Evolutionary conservation across 2,329 filamentous ascomycete species (phyloP), one percentile per base, ranked within the genome.

Genomic region (Fusarium proliferatum): DNA sequence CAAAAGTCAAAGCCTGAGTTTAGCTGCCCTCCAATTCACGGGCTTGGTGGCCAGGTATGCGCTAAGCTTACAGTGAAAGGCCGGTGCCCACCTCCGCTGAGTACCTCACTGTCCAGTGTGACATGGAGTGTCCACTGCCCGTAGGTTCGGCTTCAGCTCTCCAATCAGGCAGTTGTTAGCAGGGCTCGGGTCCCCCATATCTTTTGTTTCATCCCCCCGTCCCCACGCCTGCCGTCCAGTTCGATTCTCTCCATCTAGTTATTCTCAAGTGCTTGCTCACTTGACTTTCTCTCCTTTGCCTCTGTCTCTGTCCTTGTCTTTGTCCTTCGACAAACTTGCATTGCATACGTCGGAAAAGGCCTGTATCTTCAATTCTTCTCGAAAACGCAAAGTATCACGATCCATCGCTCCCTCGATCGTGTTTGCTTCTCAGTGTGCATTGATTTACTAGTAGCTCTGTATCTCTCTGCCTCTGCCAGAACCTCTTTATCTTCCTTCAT

Each of bases 121-220:
- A 30, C 30, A 30, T 30, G 28, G 28, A 10, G 30, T 30, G 30
- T 30, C 16, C 48, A 46, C 46, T 51, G n/a, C 36, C 49, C 45
- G 30, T 48, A 19, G 39, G 46, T 48, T 51, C 51, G 56, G 52
- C 53, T 34, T 53, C 46, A 48, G 34, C 57, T 53, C 57, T 62
- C 53, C 39, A 43, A 63, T 60, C 58, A 67, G 65, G 63, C 49
- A 67, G 58, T 51, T 42, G 46, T 48, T 33, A 23, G 30, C 39
- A 70, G 42, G 55, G 57, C 51, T 26, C 9, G n/a, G 42, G 43
- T 60, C 57, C 61, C 71, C 71, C 71, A 77, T 78, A 77, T 77
- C 74, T 75, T 72, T 76, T 78, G 76, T 78, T 78, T 78, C 76
- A 71, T 77, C 72, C 72, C 75, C 72, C 72, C 74, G 64, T 73